These are phyloP conservation scores for Purpureocillium takamizusanense DNA, from an alignment of 2,329 filamentous ascomycete species.

Conservation along the genomic window DNA sequence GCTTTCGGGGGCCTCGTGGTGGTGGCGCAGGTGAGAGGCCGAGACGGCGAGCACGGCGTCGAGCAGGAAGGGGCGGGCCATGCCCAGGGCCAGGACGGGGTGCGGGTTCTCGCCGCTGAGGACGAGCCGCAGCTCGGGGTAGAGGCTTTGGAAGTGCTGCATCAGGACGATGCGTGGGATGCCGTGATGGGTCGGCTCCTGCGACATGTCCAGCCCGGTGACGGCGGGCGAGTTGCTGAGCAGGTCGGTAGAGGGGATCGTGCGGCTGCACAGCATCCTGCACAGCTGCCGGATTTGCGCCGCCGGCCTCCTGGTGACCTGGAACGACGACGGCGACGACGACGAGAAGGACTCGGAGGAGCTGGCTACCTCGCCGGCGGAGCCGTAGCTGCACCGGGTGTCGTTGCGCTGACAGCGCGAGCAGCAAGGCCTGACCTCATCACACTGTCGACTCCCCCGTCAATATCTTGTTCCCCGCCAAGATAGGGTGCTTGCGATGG, in stretches of 20 bases:
- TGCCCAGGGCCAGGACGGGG: slow-evolving; percentile 6
- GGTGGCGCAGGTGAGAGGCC: slow-evolving; percentile 12
- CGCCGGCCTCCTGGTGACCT: too few species aligned
- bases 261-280: too few species aligned
- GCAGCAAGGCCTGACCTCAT: slow-evolving; percentile 3
- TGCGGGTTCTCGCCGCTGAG: slow-evolving; percentile 1
- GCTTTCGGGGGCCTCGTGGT: slow-evolving; percentile 2
- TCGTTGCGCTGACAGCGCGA: background rate
- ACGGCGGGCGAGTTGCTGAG: background rate
- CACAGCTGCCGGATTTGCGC: too few species aligned
- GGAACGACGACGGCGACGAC: too few species aligned
- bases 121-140: slow-evolving; percentile 3
- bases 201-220: background rate
- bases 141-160: slow-evolving; percentile 8
- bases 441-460: background rate
- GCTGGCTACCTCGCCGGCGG: background rate
- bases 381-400: background rate
- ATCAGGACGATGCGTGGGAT: slow-evolving; percentile 10
- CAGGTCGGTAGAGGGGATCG: too few species aligned
- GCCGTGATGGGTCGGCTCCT: slow-evolving; percentile 3
- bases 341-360: too few species aligned
- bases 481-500: too few species aligned
- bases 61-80: slow-evolving; percentile 10
- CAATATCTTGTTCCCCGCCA: too few species aligned
- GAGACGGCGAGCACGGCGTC: slow-evolving; percentile 14